A percentile compares a stretch with the other conserved stretches of the same genome.
Evolutionary conservation across 2,329 filamentous ascomycete species (phyloP).

Genomic region (Exophiala xenobiotica): DNA sequence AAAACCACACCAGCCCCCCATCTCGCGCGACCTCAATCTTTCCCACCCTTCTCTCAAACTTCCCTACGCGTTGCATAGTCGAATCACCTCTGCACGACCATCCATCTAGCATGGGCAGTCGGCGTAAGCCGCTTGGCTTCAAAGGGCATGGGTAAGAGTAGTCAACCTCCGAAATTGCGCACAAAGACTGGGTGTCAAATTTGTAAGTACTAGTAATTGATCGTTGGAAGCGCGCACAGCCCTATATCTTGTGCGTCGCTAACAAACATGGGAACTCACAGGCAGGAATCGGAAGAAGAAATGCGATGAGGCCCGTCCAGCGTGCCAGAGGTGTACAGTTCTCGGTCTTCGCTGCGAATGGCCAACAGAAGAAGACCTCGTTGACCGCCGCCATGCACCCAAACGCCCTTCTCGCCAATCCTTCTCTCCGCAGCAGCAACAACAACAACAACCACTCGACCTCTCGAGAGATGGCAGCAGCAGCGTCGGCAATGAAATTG

Average conservation of each 20-base stretch:
- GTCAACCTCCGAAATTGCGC: conserved; percentile 8
- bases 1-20: no score
- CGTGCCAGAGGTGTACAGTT: conserved; percentile 11
- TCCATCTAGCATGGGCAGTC: not conserved
- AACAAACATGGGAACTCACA: not conserved
- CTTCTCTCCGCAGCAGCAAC: not conserved
- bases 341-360: conserved; percentile 16
- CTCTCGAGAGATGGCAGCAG: no score
- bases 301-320: conserved; percentile 16
- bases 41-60: no score
- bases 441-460: no score
- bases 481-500: no score
- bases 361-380: conserved; percentile 18
- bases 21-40: no score
- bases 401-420: conserved; percentile 9
- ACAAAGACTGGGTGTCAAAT: conserved; percentile 23
- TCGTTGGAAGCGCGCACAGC: no score
- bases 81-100: no score
- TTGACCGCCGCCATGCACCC: conserved; percentile 16
- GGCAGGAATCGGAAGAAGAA: conserved; percentile 20
- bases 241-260: not conserved
- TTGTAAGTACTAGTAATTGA: conserved; percentile 8
- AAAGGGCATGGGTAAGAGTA: conserved; percentile 6
- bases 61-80: no score
- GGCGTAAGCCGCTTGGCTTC: not conserved